Evolutionary conservation across 2,329 filamentous ascomycete species (phyloP), one percentile per base, ranked within the genome.

Genomic region (Ophiostoma novo-ulmi): DNA sequence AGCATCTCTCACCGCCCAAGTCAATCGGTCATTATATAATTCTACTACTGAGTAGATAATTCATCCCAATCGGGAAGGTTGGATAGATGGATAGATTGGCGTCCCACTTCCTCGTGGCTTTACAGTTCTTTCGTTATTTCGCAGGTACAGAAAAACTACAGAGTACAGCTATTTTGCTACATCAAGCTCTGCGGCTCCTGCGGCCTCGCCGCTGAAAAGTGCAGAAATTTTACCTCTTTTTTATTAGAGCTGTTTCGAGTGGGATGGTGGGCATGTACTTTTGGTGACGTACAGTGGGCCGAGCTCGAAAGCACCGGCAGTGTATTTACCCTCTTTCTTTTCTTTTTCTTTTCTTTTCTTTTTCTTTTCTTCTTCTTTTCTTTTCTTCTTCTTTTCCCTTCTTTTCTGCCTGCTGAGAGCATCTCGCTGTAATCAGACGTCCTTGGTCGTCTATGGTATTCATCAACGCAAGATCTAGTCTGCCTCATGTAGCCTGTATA

Each of bases 341-440:
- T 26, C 8, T 64, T 26, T 11, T 58, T 26, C 8, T 64, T 26
- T 58, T 70, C 26, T 38, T 14, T 38, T 14, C 48, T 64, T 31
- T 8, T 26, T 41, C 55, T 64, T 26, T 61, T 31, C 41, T 20
- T 26, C 38, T 48, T 36, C 38, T 63, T 41, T 20, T 22, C 38
- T 48, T 36, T 26, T 63, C 35, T 20, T 22, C 31, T 26, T 11
- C 14, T n/a, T 67, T 55, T 44, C 13, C 58, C 26, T 14, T 20
- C 69, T 39, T 31, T 61, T 69, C 69, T 73, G 63, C 6, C 68
- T 71, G 70, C 31, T 13, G 13, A 13, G 26, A 26, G 3, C 31
- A 31, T 31, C 31, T 31, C 31, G 31, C 31, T 31, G 31, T 31
- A 31, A 3, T 31, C 31, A 3, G 31, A 4, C 31, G 31, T 31